A percentile compares a stretch with the other conserved stretches of the same genome.
Evolutionary conservation across 2,329 filamentous ascomycete species (phyloP).

Genomic region (Pyrenophora tritici-repentis): DNA sequence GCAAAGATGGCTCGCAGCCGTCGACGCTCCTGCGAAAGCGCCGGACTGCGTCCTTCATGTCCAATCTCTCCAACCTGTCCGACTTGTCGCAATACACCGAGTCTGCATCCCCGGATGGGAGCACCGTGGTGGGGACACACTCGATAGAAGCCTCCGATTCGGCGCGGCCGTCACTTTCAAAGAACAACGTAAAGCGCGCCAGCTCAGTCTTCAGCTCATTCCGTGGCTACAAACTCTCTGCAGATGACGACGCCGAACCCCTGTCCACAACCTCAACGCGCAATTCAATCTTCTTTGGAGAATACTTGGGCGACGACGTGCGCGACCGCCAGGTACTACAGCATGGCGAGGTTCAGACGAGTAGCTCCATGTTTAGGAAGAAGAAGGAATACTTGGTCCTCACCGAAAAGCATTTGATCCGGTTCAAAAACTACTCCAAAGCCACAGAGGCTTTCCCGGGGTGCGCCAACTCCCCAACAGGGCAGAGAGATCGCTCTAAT

Average conservation of each 20-base stretch:
- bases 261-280: constrained; percentile 57
- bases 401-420: constrained; percentile 69
- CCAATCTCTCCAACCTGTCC: constrained; percentile 41
- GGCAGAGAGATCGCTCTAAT: constrained; percentile 17
- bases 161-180: constrained; percentile 25
- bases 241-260: constrained; percentile 57
- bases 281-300: constrained; percentile 44
- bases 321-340: constrained; percentile 58
- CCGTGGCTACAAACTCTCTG: constrained; percentile 57
- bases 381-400: constrained; percentile 74
- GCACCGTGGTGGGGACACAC: constrained; percentile 10
- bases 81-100: constrained; percentile 32
- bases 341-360: constrained; percentile 72
- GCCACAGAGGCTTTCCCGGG: constrained; percentile 66
- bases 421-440: constrained; percentile 70
- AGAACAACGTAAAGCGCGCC: constrained; percentile 32
- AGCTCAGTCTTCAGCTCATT: constrained; percentile 64
- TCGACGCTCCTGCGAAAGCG: constrained; percentile 46
- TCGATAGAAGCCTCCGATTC: constrained; percentile 17
- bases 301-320: constrained; percentile 48
- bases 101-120: constrained; percentile 20
- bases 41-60: constrained; percentile 44
- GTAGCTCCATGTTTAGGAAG: constrained; percentile 71
- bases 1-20: constrained; percentile 43
- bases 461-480: constrained; percentile 21